Evolutionary conservation across 306 rosid species (phyloP).

Genomic region (Carpinus fangiana): DNA sequence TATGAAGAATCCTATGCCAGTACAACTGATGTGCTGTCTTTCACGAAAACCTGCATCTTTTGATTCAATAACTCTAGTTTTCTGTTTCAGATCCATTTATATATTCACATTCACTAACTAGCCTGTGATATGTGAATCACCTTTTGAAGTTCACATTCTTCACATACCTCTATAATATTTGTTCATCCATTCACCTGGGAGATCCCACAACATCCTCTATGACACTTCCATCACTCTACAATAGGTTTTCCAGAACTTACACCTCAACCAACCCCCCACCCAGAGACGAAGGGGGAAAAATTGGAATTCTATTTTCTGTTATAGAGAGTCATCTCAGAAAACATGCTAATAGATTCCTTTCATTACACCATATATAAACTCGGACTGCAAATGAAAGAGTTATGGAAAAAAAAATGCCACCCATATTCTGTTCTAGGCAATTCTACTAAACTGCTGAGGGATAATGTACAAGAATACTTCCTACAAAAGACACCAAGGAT

Average conservation of each 20-base stretch:
- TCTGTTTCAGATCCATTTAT: background rate
- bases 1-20: background rate
- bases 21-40: slow-evolving; percentile 3
- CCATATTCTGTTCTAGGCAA: background rate
- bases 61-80: slow-evolving; percentile 10
- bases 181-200: background rate
- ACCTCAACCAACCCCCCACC: background rate
- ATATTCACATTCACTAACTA: background rate
- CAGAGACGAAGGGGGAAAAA: background rate
- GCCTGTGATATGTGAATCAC: background rate
- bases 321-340: background rate
- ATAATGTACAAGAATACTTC: background rate
- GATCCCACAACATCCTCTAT: background rate
- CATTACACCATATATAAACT: background rate
- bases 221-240: background rate
- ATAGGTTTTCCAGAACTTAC: background rate
- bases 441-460: background rate
- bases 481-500: background rate
- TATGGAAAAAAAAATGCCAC: background rate
- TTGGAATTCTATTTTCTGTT: background rate
- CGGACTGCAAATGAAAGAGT: background rate
- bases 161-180: background rate
- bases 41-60: slow-evolving; percentile 16
- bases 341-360: background rate
- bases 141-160: background rate